Evolutionary conservation across 2,329 filamentous ascomycete species (phyloP).

Genomic region (Aureobasidium sp.): DNA sequence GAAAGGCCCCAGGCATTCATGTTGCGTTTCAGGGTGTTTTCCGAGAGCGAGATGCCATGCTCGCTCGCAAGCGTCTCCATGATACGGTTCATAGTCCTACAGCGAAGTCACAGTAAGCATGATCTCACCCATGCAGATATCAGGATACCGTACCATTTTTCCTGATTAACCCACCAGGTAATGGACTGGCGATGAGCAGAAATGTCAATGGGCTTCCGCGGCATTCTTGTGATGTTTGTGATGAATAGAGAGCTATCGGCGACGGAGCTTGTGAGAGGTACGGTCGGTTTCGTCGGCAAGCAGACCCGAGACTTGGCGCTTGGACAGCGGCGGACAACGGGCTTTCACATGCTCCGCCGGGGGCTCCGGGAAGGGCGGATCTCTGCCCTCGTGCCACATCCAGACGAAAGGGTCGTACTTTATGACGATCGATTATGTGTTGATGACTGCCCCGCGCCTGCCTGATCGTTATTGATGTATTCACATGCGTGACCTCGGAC

Average conservation of each 20-base stretch:
- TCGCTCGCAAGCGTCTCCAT: neutral
- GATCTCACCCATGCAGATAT: too few species aligned
- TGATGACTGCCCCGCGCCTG: neutral
- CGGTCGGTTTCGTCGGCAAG: neutral
- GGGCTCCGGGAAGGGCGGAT: neutral
- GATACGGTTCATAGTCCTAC: neutral
- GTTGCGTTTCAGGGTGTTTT: conserved; percentile 6
- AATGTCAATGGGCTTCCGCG: neutral
- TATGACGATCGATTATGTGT: neutral
- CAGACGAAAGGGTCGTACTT: neutral
- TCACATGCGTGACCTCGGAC: neutral
- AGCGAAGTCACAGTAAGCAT: neutral
- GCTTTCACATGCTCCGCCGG: conserved; percentile 7
- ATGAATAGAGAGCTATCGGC: neutral
- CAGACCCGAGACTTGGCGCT: neutral
- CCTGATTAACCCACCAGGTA: conserved; percentile 7
- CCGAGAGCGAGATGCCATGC: neutral
- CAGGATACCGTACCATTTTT: neutral
- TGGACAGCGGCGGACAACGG: neutral
- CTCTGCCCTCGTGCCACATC: neutral
- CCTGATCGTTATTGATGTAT: neutral
- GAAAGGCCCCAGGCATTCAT: conserved; percentile 1
- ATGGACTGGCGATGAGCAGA: conserved; percentile 1
- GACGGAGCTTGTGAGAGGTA: neutral
- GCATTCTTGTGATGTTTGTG: neutral